Base-by-base conservation (phyloP, 1,139 yeast genomes). In the Taiozyma sp. region DNA sequence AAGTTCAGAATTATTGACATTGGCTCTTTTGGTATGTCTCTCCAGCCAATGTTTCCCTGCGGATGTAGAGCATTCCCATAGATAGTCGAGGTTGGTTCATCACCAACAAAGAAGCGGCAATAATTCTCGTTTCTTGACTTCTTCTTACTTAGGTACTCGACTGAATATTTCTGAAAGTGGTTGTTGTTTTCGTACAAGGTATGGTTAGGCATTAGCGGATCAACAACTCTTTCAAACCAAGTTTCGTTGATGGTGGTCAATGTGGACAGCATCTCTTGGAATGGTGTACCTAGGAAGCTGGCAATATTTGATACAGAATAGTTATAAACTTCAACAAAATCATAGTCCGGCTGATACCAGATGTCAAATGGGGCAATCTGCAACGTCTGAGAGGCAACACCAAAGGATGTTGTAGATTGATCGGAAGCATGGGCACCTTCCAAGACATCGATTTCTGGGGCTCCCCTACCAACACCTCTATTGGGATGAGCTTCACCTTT, bases 361-460 rank as follows among this genome's bases (percentile, higher is more conserved):
- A 81, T 76, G 65, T 81, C 87, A 60, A 72, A 71, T 3, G 87
- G 86, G 24, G 85, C 85, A 56, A 81, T 65, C 67, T 81, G 87
- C 63, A 78, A 63, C 2, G 85, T 80, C 64, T 81, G 87, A 1
- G 85, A 79, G 2, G 81, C 85, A 44, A 78, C 76, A 60, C 85
- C 85, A 50, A 58, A 32, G 14, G 41, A 38, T n/a, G 41, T 38
- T 2, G 24, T 57, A 38, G 61, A 54, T 28, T 64, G 45, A 43
- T 60, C 70, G 4, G 81, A 67, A 52, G 76, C 78, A 41, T 75
- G 73, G 60, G 78, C 84, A 56, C 79, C 85, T 77, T 89, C 96
- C 47, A 89, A 63, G 43, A 83, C 81, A 79, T 89, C 96, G 59
- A 89, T 86, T 75, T 89, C 96, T 1, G 96, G 96, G 0, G 96